Conservation (phyloP, 768 basidiomycete genomes). For the Psilocybe azurescens region DNA sequence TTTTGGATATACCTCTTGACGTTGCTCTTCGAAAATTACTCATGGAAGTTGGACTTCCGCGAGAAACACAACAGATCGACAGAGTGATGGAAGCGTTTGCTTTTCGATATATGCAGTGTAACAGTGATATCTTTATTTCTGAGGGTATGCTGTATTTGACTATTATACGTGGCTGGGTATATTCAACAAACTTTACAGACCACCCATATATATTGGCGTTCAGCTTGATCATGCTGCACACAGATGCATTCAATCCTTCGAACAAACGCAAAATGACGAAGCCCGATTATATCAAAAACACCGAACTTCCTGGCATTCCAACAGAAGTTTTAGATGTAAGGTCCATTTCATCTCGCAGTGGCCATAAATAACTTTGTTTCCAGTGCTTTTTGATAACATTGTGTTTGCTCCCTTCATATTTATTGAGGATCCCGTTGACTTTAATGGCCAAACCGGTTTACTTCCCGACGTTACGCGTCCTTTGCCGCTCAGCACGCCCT, state of each 20-base stretch:
- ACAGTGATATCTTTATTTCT: constrained; percentile 78
- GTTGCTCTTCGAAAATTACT: constrained; percentile 88
- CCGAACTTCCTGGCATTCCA: constrained; percentile 81
- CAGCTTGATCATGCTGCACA: constrained; percentile 98
- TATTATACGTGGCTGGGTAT: not conserved
- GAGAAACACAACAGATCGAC: constrained; percentile 98
- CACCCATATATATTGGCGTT: constrained; percentile 96
- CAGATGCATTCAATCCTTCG: constrained; percentile 96
- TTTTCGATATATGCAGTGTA: constrained; percentile 79
- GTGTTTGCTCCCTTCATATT: constrained; percentile 96
- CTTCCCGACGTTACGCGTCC: constrained; percentile 46
- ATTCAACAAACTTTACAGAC: constrained; percentile 48
- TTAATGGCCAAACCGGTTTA: constrained; percentile 59
- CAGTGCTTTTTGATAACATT: constrained; percentile 98
- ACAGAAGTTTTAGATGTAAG: constrained; percentile 87
- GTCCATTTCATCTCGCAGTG: not conserved
- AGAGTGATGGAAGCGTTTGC: constrained; percentile 97
- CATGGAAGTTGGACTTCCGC: constrained; percentile 90
- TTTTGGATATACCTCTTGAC: constrained; percentile 83
- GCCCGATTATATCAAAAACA: constrained; percentile 92
- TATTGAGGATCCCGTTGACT: constrained; percentile 87
- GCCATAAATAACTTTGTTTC: constrained; percentile 4
- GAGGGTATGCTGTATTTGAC: constrained; percentile 55
- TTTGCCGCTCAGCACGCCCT: constrained; percentile 37
- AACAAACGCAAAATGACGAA: constrained; percentile 99